Conservation (phyloP, 139 green algal genomes). For the Tetraselmis chui region DNA sequence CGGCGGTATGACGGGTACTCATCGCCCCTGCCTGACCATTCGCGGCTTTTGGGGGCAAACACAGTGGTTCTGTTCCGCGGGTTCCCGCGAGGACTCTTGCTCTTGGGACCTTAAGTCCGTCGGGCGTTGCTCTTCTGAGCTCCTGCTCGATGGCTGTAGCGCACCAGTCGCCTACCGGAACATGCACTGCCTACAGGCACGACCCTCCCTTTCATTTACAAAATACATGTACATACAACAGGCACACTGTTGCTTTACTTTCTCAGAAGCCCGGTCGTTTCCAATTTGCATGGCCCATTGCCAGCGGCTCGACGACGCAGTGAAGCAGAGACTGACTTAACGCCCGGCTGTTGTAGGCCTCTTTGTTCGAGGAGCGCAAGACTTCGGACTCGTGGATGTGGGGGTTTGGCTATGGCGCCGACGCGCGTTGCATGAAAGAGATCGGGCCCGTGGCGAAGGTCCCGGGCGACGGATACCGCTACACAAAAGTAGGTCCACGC, state of each 20-base stretch:
- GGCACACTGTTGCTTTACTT: no score
- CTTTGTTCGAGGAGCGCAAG: not conserved
- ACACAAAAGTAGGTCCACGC: not conserved
- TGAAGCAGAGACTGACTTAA: no score
- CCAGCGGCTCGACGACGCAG: no score
- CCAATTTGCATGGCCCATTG: no score
- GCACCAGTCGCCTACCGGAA: not conserved
- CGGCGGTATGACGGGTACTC: no score
- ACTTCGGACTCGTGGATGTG: not conserved
- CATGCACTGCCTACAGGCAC: not conserved
- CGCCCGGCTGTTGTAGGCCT: not conserved
- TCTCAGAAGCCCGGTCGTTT: no score
- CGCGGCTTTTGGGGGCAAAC: no score
- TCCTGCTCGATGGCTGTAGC: not conserved
- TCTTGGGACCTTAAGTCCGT: not conserved
- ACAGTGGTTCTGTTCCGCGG: not conserved
- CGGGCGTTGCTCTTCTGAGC: not conserved
- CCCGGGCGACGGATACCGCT: not conserved
- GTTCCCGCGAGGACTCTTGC: not conserved
- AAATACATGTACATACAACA: no score
- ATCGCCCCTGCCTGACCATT: no score
- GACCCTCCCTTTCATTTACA: no score
- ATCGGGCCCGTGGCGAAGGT: not conserved
- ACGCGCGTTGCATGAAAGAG: not conserved
- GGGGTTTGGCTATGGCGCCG: not conserved